Evolutionary conservation across 495 filamentous ascomycete species (phyloP), one percentile per base, ranked within the genome.

Genomic region (Umbilicaria muhlenbergii): DNA sequence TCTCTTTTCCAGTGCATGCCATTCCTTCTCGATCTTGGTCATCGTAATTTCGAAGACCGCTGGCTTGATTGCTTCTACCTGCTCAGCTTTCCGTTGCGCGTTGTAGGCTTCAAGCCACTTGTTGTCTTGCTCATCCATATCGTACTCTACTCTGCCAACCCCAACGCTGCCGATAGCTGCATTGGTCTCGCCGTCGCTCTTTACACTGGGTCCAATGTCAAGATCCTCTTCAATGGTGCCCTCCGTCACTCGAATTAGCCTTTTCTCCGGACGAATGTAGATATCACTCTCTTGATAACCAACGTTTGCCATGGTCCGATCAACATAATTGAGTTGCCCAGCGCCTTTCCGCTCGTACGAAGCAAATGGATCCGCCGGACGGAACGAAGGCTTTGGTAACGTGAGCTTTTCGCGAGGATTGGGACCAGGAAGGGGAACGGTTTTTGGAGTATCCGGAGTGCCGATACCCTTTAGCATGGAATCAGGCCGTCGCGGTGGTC

Each of bases 91-190:
- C 32, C 92, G 74, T 45, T 81, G 76, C 6, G 64, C 61, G 54
- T 99, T 99, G 50, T 85, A 75, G 35, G 74, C 74, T 44, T 92
- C 81, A 18, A 99, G 67, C 91, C 92, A 96, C 62, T 87, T 83
- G 42, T 92, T 87, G 57, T 99, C 91, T 56, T 99, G 91, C 60
- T 96, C 91, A 55, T 99, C 91, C 91, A 99, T 96, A 52, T 99
- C 91, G 53, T 99, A 99, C 52, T 99, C 91, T 34, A 95, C 91
- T 31, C 85, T 75, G 34, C 86, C 83, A 21, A 84, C 72, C 1
- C 59, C 64, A 12, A 59, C 47, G 11, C 58, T 53, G 34, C 59
- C 63, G 19, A 64, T 54, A 3, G 66, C 63, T 6, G 64, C 55
- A 49, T 74, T 73, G 5, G 63, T 55, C 28, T 86, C 81, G 10